Conservation (phyloP, 768 basidiomycete genomes). For the Calocybe cyanea region DNA sequence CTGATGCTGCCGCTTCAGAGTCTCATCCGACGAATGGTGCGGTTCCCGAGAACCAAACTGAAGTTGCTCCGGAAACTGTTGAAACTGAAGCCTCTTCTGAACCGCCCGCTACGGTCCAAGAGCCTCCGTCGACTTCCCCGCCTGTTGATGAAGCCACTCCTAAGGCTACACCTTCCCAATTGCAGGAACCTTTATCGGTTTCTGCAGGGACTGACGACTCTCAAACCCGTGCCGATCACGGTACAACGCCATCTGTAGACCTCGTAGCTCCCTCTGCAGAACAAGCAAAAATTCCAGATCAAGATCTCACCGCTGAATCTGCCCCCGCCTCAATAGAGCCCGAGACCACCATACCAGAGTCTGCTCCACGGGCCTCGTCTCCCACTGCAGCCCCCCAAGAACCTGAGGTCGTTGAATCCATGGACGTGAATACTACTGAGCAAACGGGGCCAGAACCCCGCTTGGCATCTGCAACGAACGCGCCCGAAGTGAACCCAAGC, state of each 20-base stretch:
- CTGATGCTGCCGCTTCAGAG: conserved; percentile 4
- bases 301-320: not conserved
- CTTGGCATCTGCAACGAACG: not conserved
- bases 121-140: not conserved
- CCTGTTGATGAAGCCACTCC: not conserved
- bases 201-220: not conserved
- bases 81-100: not conserved
- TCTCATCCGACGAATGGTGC: conserved; percentile 1
- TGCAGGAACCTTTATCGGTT: not conserved
- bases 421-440: not conserved
- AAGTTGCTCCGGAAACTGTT: not conserved
- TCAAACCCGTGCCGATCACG: not conserved
- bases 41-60: not conserved
- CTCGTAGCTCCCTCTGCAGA: not conserved
- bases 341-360: not conserved
- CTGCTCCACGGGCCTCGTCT: not conserved
- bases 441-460: not conserved
- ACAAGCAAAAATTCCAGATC: not conserved
- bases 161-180: not conserved
- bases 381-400: not conserved
- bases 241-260: conserved; percentile 1
- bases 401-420: not conserved
- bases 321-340: not conserved
- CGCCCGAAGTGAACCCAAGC: not conserved
- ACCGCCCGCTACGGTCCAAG: not conserved